Evolutionary conservation across 345 rosid genomes (phyloP), one percentile per base, ranked within the genome.

Genomic region (Syzygium grande): DNA sequence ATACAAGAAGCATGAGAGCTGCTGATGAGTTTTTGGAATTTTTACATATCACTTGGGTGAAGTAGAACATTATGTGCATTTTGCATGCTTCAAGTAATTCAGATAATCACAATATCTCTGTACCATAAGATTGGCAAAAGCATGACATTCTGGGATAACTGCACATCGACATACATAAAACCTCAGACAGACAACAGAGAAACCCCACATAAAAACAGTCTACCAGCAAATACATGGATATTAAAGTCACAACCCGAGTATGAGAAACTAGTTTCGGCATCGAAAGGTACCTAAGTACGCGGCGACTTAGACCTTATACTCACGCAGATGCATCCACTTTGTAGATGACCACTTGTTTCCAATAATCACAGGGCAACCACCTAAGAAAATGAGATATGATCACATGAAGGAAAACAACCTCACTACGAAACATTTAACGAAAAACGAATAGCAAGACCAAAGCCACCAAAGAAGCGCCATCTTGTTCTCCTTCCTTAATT

Each of bases 321-420:
- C 98, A 38, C 90, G 86, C 9, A 95, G 93, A 91, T 94, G 99
- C 94, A 97, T 89, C 99, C 99, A 97, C 91, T 97, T 97, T 30
- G 99, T 95, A 73, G 96, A 93, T 84, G 99, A 95, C 99, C 99
- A 97, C 89, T 96, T 97, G 95, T 95, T 92, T 86, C 99, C 99
- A 87, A 61, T 93, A 88, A 96, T 95, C 91, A 96, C 99, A 86
- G 99, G 98, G 86, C 99, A 95, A 52, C 98, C 95, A 90, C 98
- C 99, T 97, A 88, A 53, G 29, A 84, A 59, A 25, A 53, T 30
- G 53, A 84, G 54, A 16, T 22, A 65, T 65, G 22, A 87, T 49
- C 61, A 46, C 54, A 34, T 56, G 5, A 46, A 1, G 1, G 53
- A 51, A 56, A 51, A 59, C 51, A 63, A 34, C 22, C 53, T 38